Conservation (phyloP, 2,329 filamentous ascomycete species). For the Talaromyces sp. region DNA sequence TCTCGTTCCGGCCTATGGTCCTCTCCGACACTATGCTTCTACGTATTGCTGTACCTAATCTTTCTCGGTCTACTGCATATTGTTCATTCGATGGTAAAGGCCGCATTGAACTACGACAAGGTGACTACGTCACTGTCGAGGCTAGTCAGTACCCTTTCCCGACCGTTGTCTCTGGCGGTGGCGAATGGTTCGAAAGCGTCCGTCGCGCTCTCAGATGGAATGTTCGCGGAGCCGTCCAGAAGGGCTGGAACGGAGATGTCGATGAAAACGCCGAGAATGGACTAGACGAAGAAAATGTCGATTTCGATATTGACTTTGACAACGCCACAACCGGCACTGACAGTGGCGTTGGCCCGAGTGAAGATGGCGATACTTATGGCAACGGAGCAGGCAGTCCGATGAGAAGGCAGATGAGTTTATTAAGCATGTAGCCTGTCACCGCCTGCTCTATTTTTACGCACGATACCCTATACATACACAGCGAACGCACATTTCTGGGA, state of each 20-base stretch:
- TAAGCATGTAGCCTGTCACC: conserved; percentile 53
- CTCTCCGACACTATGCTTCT: conserved; percentile 91
- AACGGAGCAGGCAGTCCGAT: conserved; percentile 62
- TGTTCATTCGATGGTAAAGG: conserved; percentile 98
- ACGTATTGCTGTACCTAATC: conserved; percentile 78
- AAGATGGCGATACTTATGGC: conserved; percentile 59
- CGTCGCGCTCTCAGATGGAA: conserved; percentile 93
- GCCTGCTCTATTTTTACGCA: background rate
- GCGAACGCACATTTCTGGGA: background rate
- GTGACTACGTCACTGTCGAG: conserved; percentile 93
- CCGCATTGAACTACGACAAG: conserved; percentile 85
- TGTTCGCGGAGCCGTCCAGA: conserved; percentile 84
- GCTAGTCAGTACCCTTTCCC: conserved; percentile 97
- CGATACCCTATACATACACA: background rate
- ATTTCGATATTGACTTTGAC: conserved; percentile 96
- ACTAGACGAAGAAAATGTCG: conserved; percentile 47
- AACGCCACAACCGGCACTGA: conserved; percentile 41
- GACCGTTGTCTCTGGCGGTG: conserved; percentile 82
- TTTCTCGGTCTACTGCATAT: conserved; percentile 88
- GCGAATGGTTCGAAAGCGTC: conserved; percentile 96
- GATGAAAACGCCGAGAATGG: conserved; percentile 35
- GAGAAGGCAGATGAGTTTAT: conserved; percentile 68
- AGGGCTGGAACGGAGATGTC: conserved; percentile 63
- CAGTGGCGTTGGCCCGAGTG: conserved; percentile 56
- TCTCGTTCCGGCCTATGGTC: conserved; percentile 97